Base-by-base conservation (phyloP, 2,329 filamentous ascomycete genomes). In the Alternaria metachromatica region DNA sequence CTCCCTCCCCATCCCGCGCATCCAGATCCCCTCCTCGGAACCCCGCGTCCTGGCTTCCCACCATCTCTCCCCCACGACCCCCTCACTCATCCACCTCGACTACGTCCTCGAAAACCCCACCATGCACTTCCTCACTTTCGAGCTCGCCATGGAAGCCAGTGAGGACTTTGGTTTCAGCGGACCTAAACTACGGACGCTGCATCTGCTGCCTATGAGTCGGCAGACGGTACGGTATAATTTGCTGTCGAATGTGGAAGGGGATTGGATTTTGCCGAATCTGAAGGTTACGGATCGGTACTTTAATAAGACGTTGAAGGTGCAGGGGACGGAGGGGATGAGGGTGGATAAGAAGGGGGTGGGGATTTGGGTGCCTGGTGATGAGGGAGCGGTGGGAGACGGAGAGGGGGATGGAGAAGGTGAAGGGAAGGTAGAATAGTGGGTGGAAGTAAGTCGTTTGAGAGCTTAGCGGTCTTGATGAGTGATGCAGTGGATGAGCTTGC, bases 141-240 rank as follows among this genome's bases (percentile, higher is more conserved):
- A 92, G 28, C 80, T 98, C 53, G 89, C 86, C 25, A 97, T 99
- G 94, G 95, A 99, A 71, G 92, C 94, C 3, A 95, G 89, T 76
- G 93, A 97, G 68, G 88, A 93, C 57, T 98, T 98, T 80, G 95
- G 94, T 0, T 98, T 99, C 80, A 94, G 92, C 8, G 96, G 96
- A 0, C 85, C 92, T 2, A 98, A 98, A 82, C 86, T 91, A 68
- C 90, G 89, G 12, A 91, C 90, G 1, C 72, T 97, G 56, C 93
- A 96, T 74, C 82, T 98, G 45, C 86, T 97, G 49, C 96, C 96
- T 0, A 84, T 97, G 66, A 94, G 92, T 63, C 84, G 94, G 63
- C 86, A 92, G 50, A 87, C 85, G 1, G 85, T 93, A n/a, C 85
- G 87, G 25, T 98, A 94, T 75, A 87, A 89, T 43, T 74, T 99